Conservation (phyloP, 2,329 filamentous ascomycete species). For the Colletotrichum sp. region DNA sequence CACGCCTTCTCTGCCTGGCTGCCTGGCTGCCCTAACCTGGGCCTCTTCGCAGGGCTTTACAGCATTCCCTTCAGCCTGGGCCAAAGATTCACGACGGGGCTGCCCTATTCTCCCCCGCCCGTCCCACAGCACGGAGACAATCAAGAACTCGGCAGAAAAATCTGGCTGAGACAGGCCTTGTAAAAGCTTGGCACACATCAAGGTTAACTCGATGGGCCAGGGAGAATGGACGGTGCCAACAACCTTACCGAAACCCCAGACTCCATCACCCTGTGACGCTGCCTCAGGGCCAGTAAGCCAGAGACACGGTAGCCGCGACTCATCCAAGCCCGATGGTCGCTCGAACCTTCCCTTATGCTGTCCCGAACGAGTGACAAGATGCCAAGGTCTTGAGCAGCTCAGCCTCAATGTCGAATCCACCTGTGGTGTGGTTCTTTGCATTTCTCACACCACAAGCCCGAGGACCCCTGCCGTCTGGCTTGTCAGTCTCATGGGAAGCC, state of each 20-base stretch:
- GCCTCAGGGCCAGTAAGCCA: background rate
- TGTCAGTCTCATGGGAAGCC: conserved; percentile 6
- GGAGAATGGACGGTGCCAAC: background rate
- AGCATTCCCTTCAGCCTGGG: background rate
- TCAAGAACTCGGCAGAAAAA: conserved; percentile 12
- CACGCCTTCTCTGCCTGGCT: background rate
- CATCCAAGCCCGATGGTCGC: background rate
- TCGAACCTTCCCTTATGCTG: background rate
- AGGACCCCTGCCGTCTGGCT: background rate
- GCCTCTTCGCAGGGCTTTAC: background rate
- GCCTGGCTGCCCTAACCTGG: background rate
- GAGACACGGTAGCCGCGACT: background rate
- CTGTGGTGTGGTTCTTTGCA: conserved; percentile 4
- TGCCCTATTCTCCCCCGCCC: background rate
- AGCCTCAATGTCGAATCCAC: conserved; percentile 8
- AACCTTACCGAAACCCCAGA: conserved; percentile 8
- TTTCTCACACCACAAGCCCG: background rate
- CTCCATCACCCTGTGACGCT: background rate
- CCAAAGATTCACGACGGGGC: background rate
- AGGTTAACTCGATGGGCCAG: conserved; percentile 2
- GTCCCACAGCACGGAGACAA: background rate
- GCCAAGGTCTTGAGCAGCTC: conserved; percentile 9
- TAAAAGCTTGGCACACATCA: conserved; percentile 15
- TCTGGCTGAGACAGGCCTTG: conserved; percentile 11
- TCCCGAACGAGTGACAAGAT: background rate